Base-by-base conservation (phyloP, 2,329 filamentous ascomycete species). In the Fonsecaea pedrosoi region DNA sequence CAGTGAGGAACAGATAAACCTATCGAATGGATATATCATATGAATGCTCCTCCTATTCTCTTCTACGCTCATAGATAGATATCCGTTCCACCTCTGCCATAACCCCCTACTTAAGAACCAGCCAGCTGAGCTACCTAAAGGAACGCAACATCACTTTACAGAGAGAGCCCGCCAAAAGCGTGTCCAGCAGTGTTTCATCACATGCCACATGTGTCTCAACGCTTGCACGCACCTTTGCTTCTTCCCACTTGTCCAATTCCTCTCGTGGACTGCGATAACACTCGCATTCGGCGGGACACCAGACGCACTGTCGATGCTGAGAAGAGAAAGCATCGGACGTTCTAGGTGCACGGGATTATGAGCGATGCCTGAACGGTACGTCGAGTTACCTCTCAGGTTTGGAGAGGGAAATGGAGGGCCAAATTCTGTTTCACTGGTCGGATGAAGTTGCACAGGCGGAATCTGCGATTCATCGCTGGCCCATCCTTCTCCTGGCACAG, bases 121-220 rank as follows among this genome's bases (percentile, higher is more conserved):
- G 25, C 25, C 25, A 25, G 25, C 25, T 25, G 25, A 25, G 25
- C 25, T 25, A 25, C 25, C 25, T 25, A 25, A 2, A 25, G 25
- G 25, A 25, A 25, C 3, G 25, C 25, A n/a, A n/a, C 42, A 21
- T 18, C 45, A 50, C 40, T 37, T 18, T 21, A 30, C 40, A 25
- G 21, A 34, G 13, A 40, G 18, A 9, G 15, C 32, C 21, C 15
- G 21, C 64, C 45, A 15, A 62, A 55, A 6, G 38, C 53, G 25
- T 50, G 34, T 25, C 56, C 38, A 66, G 34, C 64, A 66, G 53
- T 65, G 57, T 21, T 57, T 58, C 9, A 60, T 18, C n/a, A 38
- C 30, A 13, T 18, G 18, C 56, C 62, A 37, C 37, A 54, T 18
- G 4, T 30, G 63, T 21, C 15, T 13, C 50, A 57, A 62, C 4